Percentiles rank a stretch among this genome's conserved stretches.
Conservation (phyloP, 148 eudicot species). For the Arbutus unedo region DNA sequence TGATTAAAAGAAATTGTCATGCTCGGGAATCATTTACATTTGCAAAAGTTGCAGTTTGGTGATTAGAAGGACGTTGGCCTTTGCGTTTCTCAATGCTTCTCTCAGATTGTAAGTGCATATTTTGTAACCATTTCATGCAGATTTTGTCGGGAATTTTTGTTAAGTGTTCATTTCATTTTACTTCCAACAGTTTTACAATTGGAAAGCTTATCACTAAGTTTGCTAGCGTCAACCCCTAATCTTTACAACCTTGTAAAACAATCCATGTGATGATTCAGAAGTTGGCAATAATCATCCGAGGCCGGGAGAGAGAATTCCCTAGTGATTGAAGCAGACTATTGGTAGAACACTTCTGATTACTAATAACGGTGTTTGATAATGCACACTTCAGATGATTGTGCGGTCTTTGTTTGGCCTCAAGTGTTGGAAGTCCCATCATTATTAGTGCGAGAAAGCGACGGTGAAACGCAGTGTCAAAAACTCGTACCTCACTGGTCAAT, state of each 20-base stretch:
- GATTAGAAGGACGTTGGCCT: background rate
- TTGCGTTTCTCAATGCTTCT: background rate
- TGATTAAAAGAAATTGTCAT: background rate
- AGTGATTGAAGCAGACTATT: background rate
- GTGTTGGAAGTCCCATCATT: background rate
- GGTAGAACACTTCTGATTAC: background rate
- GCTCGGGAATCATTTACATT: background rate
- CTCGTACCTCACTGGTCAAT: background rate
- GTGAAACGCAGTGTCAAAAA: background rate
- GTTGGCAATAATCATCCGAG: constrained; percentile 10
- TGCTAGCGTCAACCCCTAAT: background rate
- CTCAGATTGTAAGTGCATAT: constrained; percentile 1
- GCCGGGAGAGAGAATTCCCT: background rate
- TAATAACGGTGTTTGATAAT: background rate
- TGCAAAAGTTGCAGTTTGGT: background rate
- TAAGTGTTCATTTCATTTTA: background rate
- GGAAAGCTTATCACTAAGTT: too few relatives aligned
- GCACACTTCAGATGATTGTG: background rate
- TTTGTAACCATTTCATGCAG: background rate
- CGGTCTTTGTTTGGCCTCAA: background rate
- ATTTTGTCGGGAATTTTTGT: background rate
- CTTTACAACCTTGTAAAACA: background rate
- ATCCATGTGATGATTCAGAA: background rate
- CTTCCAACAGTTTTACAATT: background rate
- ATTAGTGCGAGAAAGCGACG: background rate